phyloP scores from a whole-genome alignment of 2,329 filamentous ascomycete genomes.

The Gnomoniopsis sp. region DNA sequence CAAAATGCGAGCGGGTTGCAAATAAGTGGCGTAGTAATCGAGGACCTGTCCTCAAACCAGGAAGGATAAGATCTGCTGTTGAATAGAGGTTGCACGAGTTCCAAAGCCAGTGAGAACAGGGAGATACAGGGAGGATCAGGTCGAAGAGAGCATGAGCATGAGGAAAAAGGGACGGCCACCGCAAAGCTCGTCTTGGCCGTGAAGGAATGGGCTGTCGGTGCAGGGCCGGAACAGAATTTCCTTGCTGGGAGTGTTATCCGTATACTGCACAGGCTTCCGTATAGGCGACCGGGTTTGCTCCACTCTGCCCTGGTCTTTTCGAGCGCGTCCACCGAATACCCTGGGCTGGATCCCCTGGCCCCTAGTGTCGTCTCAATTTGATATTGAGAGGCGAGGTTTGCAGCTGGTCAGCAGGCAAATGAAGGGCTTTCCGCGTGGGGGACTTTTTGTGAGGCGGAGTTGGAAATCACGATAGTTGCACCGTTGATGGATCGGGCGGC shows the following conservation, averaged over 20 bases:
- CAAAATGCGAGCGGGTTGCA: not conserved
- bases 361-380: not conserved
- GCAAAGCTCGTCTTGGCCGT: not conserved
- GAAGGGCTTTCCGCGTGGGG: not conserved
- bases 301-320: conserved; percentile 9
- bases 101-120: not conserved
- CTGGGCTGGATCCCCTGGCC: not conserved
- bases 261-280: conserved; percentile 1
- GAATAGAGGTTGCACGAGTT: conserved; percentile 7
- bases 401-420: not conserved
- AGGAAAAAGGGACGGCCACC: not conserved
- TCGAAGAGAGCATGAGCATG: conserved; percentile 6
- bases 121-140: conserved; percentile 10
- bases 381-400: not conserved
- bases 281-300: conserved; percentile 10
- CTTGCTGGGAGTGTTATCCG: conserved; percentile 4
- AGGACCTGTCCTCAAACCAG: conserved; percentile 19
- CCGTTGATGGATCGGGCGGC: no score
- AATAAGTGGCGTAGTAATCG: conserved; percentile 7
- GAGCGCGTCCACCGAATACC: not conserved
- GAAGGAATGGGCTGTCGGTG: not conserved
- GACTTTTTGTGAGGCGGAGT: not conserved
- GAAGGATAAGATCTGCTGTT: conserved; percentile 18
- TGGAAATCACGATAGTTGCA: not conserved
- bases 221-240: conserved; percentile 10